These are phyloP conservation scores for Calocybe cyanea DNA, from an alignment of 768 basidiomycete genomes.

Conservation along the genomic window DNA sequence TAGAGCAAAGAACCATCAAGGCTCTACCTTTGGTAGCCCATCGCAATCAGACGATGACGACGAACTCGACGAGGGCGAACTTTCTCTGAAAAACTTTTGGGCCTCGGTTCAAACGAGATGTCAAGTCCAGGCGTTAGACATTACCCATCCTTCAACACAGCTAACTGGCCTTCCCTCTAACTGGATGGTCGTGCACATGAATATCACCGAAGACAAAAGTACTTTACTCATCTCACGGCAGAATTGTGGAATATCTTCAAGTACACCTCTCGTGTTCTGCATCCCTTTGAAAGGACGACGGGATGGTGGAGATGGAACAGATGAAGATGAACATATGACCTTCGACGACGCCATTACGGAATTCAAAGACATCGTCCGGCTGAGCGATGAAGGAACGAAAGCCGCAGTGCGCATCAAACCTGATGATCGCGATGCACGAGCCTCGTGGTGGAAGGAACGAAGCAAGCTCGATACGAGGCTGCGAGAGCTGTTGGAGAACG, in stretches of 20 bases:
- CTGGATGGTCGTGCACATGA: constrained; percentile 86
- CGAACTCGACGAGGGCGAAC: constrained; percentile 23
- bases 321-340: constrained; percentile 67
- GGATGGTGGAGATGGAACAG: constrained; percentile 63
- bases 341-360: constrained; percentile 73
- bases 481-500: constrained; percentile 68
- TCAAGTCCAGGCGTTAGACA: constrained; percentile 37
- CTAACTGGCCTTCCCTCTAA: constrained; percentile 54
- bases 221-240: constrained; percentile 84
- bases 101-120: constrained; percentile 52
- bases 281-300: constrained; percentile 83
- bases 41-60: constrained; percentile 36
- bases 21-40: constrained; percentile 15
- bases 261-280: constrained; percentile 75
- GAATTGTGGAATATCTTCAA: constrained; percentile 40
- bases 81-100: constrained; percentile 59
- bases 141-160: constrained; percentile 35
- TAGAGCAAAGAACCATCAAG: constrained; percentile 14
- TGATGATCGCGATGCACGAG: constrained; percentile 59
- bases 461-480: constrained; percentile 73
- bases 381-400: constrained; percentile 64
- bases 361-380: constrained; percentile 72
- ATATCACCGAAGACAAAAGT: constrained; percentile 76
- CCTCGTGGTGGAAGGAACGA: constrained; percentile 86
- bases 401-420: constrained; percentile 67